phyloP scores from a whole-genome alignment of 106 monocot species.

The Acorus gramineus region DNA sequence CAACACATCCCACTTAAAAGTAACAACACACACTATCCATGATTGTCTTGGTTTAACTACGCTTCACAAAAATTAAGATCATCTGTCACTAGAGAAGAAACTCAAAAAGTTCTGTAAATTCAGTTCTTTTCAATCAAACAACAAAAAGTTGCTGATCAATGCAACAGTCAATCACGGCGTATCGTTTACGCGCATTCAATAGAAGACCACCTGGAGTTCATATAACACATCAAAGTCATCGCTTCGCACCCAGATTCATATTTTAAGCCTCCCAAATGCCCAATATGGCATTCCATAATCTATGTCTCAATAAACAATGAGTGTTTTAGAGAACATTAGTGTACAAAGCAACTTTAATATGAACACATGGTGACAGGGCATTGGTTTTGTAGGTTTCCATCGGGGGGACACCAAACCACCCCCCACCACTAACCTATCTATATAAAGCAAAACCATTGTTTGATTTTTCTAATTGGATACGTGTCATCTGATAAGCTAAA shows the following conservation, averaged over 20 bases:
- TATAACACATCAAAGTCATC: conserved; percentile 6
- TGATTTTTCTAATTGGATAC: not conserved
- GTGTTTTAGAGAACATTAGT: not conserved
- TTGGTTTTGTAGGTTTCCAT: not conserved
- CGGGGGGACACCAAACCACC: conserved; percentile 6
- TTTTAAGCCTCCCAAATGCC: not conserved
- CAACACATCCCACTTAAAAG: conserved; percentile 6
- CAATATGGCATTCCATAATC: conserved; percentile 3
- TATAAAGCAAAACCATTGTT: not conserved
- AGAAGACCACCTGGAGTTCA: not conserved
- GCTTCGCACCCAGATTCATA: not conserved
- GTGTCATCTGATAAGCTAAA: not conserved
- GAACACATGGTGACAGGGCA: conserved; percentile 2
- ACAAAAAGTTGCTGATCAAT: no score
- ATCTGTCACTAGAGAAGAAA: not conserved
- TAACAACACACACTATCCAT: not conserved
- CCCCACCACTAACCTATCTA: not conserved
- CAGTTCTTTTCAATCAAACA: not conserved
- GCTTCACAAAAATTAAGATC: no score
- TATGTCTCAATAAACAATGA: conserved; percentile 3
- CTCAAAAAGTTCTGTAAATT: not conserved
- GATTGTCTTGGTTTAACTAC: not conserved
- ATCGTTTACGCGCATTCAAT: no score
- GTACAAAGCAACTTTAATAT: not conserved
- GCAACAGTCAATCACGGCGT: no score